Base-by-base conservation (phyloP, 2,329 filamentous ascomycete genomes). In the Aspergillus thermomutatus region DNA sequence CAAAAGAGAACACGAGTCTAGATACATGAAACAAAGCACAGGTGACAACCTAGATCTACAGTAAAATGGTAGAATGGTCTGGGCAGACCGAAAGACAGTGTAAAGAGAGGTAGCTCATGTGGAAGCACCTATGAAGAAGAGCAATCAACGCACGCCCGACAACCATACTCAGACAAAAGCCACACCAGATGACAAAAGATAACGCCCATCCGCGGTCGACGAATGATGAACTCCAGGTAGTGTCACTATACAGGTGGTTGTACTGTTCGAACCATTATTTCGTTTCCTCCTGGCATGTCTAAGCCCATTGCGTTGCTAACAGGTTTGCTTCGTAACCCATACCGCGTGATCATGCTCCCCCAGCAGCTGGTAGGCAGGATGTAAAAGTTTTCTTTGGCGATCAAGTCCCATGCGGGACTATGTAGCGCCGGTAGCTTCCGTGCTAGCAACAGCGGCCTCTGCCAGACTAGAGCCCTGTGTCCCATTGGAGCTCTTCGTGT, bases 301-400 rank as follows among this genome's bases (percentile, higher is more conserved):
- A 46, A 46, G 14, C 2, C 43, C 23, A 46, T 26, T 46, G 21
- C 25, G 27, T 50, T 56, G 45, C 14, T 49, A 21, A n/a, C 27
- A 41, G 46, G 43, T 26, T 43, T 45, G 28, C 11, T 50, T 55
- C 58, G 50, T 60, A 55, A 60, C 49, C 50, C 58, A 58, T 60
- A 46, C 52, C 52, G 43, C 52, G 46, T 58, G 40, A 49, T 7
- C 19, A 46, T 46, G 19, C 11, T 46, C 23, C 37, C 52, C 49
- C 25, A 37, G 23, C 21, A 26, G 37, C 17, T 27, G 23, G 17
- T 21, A 14, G 28, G 19, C 9, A 21, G 21, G 26, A 14, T n/a
- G n/a, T 47, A 53, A 50, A 34, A 37, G 27, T n/a, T 48, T 25
- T 37, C 23, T 52, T 45, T 26, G 45, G 25, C 26, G 19, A 25